These are phyloP conservation scores for Colletotrichum coccodes DNA, from an alignment of 2,329 filamentous ascomycete species.

Conservation along the genomic window DNA sequence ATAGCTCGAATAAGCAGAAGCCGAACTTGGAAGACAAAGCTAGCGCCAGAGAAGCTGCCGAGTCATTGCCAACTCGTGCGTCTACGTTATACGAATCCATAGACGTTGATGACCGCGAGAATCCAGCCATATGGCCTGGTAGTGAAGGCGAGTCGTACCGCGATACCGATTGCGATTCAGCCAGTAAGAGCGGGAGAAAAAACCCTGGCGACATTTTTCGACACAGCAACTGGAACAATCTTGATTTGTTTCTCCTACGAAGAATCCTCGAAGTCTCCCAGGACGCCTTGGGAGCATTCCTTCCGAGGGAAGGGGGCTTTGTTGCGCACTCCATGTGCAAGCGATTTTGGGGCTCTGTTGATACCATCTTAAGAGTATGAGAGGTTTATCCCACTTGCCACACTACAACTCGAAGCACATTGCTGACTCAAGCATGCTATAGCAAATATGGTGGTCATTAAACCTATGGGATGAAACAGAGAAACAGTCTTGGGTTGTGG, in stretches of 20 bases:
- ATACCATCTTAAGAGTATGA: slow-evolving; percentile 33
- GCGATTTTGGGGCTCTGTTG: slow-evolving; percentile 35
- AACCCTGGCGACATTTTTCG: neutral
- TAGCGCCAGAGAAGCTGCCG: too few relatives aligned
- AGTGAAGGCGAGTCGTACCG: neutral
- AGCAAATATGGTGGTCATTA: neutral
- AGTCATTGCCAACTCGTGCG: too few relatives aligned
- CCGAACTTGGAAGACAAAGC: too few relatives aligned
- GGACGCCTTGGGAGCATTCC: neutral
- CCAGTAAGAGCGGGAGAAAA: neutral
- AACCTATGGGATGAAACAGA: neutral
- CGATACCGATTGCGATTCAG: neutral
- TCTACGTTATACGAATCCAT: too few relatives aligned
- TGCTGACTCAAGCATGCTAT: neutral
- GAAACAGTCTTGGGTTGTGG: neutral
- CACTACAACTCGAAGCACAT: neutral
- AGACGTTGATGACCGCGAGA: too few relatives aligned
- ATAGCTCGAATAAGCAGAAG: neutral
- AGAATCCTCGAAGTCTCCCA: neutral
- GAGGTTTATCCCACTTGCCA: too few relatives aligned
- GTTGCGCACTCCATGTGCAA: slow-evolving; percentile 19
- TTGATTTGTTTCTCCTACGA: neutral
- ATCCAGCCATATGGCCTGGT: too few relatives aligned
- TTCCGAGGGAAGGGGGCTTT: neutral
- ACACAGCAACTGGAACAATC: neutral